Percentiles rank a stretch among this genome's conserved stretches.
These are phyloP conservation scores for Dioszegia crocea DNA, from an alignment of 768 basidiomycete species.

Conservation along the genomic window DNA sequence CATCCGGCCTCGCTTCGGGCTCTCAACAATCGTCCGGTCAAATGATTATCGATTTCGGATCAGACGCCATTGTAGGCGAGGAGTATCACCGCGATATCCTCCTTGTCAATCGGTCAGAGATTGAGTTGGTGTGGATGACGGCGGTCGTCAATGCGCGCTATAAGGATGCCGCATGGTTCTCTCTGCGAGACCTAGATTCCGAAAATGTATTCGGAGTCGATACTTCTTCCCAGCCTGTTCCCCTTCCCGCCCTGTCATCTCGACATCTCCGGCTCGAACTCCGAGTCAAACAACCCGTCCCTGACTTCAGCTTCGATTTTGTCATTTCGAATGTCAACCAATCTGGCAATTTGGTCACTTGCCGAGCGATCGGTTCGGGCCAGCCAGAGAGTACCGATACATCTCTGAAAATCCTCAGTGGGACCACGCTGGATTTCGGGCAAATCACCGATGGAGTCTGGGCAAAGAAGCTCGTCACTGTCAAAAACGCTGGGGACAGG, in stretches of 20 bases:
- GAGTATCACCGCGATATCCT: conserved; percentile 39
- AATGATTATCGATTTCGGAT: conserved; percentile 37
- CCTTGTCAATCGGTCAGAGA: conserved; percentile 43
- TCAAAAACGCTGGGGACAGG: conserved; percentile 42
- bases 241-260: conserved; percentile 37
- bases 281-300: conserved; percentile 26
- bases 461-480: conserved; percentile 38
- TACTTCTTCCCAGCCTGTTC: conserved; percentile 30
- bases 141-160: conserved; percentile 31
- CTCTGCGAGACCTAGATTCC: conserved; percentile 41
- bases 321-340: conserved; percentile 40
- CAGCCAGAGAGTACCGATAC: conserved; percentile 21
- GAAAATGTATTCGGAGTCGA: conserved; percentile 42
- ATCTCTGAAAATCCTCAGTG: conserved; percentile 36
- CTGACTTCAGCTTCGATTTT: conserved; percentile 41
- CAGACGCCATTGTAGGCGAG: conserved; percentile 34
- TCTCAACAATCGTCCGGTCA: conserved; percentile 31
- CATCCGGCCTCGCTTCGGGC: conserved; percentile 24
- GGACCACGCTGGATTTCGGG: conserved; percentile 42
- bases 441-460: conserved; percentile 40
- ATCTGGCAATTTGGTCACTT: conserved; percentile 39
- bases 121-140: conserved; percentile 44
- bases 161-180: conserved; percentile 42
- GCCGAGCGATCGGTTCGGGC: conserved; percentile 33
- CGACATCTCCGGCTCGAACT: conserved; percentile 38